Conservation (phyloP, 495 filamentous ascomycete genomes). For the Podospora tetraspora region DNA sequence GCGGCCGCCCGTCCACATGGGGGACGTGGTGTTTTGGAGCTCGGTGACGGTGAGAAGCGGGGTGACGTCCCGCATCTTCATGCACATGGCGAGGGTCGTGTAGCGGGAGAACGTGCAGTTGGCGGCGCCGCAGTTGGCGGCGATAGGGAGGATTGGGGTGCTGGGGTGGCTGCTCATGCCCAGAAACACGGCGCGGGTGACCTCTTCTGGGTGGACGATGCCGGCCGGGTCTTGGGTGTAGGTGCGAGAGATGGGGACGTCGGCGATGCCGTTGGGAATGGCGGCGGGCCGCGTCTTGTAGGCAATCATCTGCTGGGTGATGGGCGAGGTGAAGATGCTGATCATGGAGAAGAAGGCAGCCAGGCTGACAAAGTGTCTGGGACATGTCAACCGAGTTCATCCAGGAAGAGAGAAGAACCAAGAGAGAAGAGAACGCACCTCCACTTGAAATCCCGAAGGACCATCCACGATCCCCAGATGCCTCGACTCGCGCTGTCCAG, state of each 20-base stretch:
- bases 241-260: background rate
- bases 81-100: constrained; percentile 4
- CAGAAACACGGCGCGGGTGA: background rate
- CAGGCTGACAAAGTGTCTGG: constrained; percentile 4
- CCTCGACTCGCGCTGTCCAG: constrained; percentile 37
- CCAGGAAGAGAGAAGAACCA: background rate
- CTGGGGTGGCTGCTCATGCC: background rate
- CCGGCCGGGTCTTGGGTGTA: background rate
- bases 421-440: background rate
- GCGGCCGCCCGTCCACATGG: background rate
- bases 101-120: constrained; percentile 5
- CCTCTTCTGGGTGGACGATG: background rate
- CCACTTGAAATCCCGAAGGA: constrained; percentile 11
- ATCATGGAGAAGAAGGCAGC: constrained; percentile 8
- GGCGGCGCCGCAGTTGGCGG: background rate
- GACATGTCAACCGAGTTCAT: background rate
- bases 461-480: constrained; percentile 16
- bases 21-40: background rate
- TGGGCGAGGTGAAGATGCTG: constrained; percentile 14
- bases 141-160: background rate
- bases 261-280: background rate
- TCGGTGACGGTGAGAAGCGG: background rate
- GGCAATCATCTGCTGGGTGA: constrained; percentile 13
- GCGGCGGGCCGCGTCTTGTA: background rate
- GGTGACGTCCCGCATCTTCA: constrained; percentile 5